Evolutionary conservation across 495 filamentous ascomycete genomes (phyloP), one percentile per base, ranked within the genome.

Genomic region (Aspergillus saccharolyticus): DNA sequence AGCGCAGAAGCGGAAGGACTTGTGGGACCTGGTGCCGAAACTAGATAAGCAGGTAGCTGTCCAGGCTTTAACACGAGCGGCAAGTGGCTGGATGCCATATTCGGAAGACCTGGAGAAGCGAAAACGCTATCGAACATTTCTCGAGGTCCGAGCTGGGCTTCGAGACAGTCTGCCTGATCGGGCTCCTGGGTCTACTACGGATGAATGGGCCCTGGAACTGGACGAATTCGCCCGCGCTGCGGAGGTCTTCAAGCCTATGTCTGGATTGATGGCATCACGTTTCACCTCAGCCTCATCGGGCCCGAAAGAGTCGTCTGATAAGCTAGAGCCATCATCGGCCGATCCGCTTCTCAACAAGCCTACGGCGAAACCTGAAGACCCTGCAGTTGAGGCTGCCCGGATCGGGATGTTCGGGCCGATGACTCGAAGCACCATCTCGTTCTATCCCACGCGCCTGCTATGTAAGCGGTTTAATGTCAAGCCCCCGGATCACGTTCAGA

Each of bases 391-490:
- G 60, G 94, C 94, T 5, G 94, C 94, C n/a, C 87, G 81, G 58
- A 68, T 96, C 62, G 91, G 91, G 22, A 96, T 97, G 91, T 97
- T 89, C 70, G 94, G 94, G 0, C 80, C 84, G 1, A 80, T 97
- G 83, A 98, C 94, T 3, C 76, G 94, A 46, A 83, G 78, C 7
- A 75, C 77, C 1, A 58, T 80, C n/a, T 80, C 85, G 6, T 97
- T 96, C 65, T 88, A 85, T 66, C 94, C 95, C 14, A 84, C 88
- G 9, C 78, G 91, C 51, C 70, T 98, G 44, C 70, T 98, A 28
- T 97, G 94, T 74, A 98, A 98, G 71, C 79, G 94, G 18, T 96
- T 97, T 63, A 89, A 90, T 62, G 85, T 97, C 14, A 83, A 81
- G 62, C 85, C 89, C 0, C 90, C 91, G 0, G 79, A 78, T 12